These are phyloP conservation scores for Colletotrichum incanum DNA, from an alignment of 2,329 filamentous ascomycete genomes.

Conservation along the genomic window DNA sequence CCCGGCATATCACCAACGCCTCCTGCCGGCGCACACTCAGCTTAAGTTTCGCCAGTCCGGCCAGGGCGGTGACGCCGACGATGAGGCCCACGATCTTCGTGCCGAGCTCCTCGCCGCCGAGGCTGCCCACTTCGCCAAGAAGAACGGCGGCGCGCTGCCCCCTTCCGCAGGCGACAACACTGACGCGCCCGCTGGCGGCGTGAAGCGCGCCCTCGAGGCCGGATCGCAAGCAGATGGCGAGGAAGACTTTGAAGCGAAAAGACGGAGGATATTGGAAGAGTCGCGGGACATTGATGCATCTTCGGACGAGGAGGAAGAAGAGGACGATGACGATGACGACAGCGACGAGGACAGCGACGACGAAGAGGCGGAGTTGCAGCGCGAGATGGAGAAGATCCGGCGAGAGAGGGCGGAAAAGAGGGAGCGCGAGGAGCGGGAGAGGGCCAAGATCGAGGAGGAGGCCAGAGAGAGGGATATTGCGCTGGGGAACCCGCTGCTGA, in stretches of 20 bases:
- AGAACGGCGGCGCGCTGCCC: slow-evolving; percentile 73
- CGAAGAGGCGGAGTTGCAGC: slow-evolving; percentile 89
- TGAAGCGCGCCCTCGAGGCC: slow-evolving; percentile 77
- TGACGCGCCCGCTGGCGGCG: slow-evolving; percentile 54
- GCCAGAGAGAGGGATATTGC: slow-evolving; percentile 91
- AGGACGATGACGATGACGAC: slow-evolving; percentile 63
- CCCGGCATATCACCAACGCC: slow-evolving; percentile 94
- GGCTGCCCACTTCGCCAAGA: slow-evolving; percentile 88
- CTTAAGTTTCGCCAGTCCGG: slow-evolving; percentile 91
- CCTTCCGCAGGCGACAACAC: slow-evolving; percentile 62
- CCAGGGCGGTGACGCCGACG: slow-evolving; percentile 87
- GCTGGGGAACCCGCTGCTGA: slow-evolving; percentile 91
- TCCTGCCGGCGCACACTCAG: slow-evolving; percentile 92
- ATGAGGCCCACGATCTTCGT: slow-evolving; percentile 81
- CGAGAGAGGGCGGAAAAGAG: slow-evolving; percentile 86
- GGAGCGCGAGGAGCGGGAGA: slow-evolving; percentile 68
- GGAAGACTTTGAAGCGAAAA: slow-evolving; percentile 85
- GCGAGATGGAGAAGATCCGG: slow-evolving; percentile 95
- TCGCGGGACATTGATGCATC: slow-evolving; percentile 89
- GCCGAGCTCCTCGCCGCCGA: slow-evolving; percentile 93
- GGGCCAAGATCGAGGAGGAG: slow-evolving; percentile 84
- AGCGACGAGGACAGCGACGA: slow-evolving; percentile 81
- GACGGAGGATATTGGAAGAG: slow-evolving; percentile 89
- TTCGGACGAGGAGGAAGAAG: slow-evolving; percentile 73
- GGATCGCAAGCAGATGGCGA: slow-evolving; percentile 61